Base-by-base conservation (phyloP, 495 filamentous ascomycete genomes). In the Niebla homalea region DNA sequence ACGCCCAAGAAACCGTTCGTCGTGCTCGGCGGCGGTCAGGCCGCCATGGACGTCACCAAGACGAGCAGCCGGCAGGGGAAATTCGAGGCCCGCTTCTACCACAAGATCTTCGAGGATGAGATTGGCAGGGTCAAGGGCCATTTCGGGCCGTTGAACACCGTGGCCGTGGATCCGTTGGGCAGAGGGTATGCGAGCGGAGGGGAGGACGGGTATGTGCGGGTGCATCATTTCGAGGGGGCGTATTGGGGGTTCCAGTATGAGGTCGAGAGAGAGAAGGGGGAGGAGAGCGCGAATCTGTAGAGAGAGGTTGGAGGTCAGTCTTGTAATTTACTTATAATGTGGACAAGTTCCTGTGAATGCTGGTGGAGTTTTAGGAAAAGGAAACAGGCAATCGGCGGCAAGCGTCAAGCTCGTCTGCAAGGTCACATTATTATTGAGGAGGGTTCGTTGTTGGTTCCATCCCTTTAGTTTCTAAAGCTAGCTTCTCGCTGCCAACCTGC, bases 211-310 rank as follows among this genome's bases (percentile, higher is more conserved):
- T 99, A 99, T 70, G 92, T 99, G 38, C 83, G 92, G 59, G 86
- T 97, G 41, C 92, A 99, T 69, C 87, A 94, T 65, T 99, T 99
- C 69, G 92, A 99, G 70, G 89, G 92, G 76, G 73, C 81, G 36
- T 99, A 96, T 73, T 99, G 92, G 67, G 92, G 97, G 64, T 99
- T 99, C 70, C 80, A 81, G 74, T 99, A 94, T 65, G 93, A 99
- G 75, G 92, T 97, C 44, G 92, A 99, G 80, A 75, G 89, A 54
- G 73, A 76, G 67, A 70, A 72, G 57, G 42, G 54, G 16, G 23
- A 49, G 14, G 54, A 48, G 16, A 50, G 54, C 18, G 44, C 20
- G 37, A 35, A 50, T 42, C 38, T 47, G 29, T 54, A 42, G 22
- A 41, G 23, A 29, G 26, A 15, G 40, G 14, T n/a, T 22, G 21